phyloP scores from a whole-genome alignment of 2,329 filamentous ascomycete genomes.

The Ilyonectria robusta region DNA sequence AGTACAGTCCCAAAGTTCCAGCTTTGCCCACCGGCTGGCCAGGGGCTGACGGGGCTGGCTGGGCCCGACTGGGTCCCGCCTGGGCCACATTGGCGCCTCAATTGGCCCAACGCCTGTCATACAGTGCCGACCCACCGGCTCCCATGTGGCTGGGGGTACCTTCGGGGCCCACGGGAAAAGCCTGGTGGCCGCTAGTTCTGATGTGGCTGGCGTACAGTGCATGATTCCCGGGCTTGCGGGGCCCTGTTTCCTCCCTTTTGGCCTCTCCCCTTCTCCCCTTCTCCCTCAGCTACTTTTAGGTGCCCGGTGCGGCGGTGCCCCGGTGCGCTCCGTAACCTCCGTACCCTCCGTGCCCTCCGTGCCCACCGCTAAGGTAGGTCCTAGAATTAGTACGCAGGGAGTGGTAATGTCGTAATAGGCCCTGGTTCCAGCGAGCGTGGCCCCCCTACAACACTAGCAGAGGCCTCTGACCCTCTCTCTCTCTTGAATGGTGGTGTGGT shows the following conservation, averaged over 20 bases:
- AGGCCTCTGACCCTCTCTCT: background rate
- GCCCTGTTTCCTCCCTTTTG: conserved; percentile 17
- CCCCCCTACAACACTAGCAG: background rate
- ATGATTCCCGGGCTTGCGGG: conserved; percentile 19
- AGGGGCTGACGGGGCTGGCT: conserved; percentile 16
- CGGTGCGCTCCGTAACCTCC: background rate
- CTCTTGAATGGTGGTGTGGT: background rate
- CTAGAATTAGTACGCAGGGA: background rate
- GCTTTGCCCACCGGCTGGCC: conserved; percentile 14
- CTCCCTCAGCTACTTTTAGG: conserved; percentile 3
- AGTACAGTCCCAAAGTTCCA: conserved; percentile 14
- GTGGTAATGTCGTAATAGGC: background rate
- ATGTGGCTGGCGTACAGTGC: conserved; percentile 45
- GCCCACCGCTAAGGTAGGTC: conserved; percentile 3
- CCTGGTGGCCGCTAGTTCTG: conserved; percentile 34
- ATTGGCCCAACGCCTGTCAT: conserved; percentile 43
- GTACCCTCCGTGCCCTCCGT: background rate
- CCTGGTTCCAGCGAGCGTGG: background rate
- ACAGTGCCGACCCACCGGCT: conserved; percentile 38
- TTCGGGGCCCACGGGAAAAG: conserved; percentile 36
- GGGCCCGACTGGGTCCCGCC: conserved; percentile 4
- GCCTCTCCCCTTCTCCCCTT: conserved; percentile 2
- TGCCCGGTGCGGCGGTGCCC: background rate
- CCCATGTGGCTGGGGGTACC: conserved; percentile 44
- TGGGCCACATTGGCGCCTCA: conserved; percentile 36